Conservation (phyloP, 2,329 filamentous ascomycete species). For the Pyrenochaeta sp. region DNA sequence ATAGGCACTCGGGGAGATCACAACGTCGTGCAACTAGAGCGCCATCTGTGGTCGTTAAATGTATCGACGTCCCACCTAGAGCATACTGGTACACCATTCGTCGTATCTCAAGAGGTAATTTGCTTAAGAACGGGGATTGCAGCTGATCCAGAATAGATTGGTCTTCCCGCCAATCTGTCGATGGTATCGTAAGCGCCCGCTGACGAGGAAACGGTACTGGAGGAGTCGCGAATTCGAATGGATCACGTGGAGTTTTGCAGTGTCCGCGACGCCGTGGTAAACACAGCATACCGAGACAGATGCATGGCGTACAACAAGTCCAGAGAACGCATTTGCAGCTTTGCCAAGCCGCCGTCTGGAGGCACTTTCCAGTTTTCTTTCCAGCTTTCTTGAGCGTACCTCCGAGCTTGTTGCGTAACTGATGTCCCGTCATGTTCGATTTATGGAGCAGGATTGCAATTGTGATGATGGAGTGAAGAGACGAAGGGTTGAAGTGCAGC, state of each 20-base stretch:
- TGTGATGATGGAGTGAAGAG: not conserved
- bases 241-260: not conserved
- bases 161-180: conserved; percentile 5
- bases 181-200: conserved; percentile 21
- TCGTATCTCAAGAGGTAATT: conserved; percentile 30
- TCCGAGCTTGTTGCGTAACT: conserved; percentile 11
- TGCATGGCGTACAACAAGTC: conserved; percentile 24
- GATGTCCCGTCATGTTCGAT: conserved; percentile 7
- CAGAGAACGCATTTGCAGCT: conserved; percentile 24
- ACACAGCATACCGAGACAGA: conserved; percentile 20
- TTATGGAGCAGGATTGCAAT: not conserved
- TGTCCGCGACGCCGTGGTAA: conserved; percentile 1
- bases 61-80: conserved; percentile 19
- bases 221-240: conserved; percentile 3
- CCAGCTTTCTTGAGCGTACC: conserved; percentile 15
- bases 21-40: conserved; percentile 17
- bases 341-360: conserved; percentile 13
- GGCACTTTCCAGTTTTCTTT: conserved; percentile 9
- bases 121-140: conserved; percentile 26
- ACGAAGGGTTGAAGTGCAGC: not conserved
- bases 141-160: conserved; percentile 23
- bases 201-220: conserved; percentile 23
- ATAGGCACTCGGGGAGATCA: not conserved
- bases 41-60: conserved; percentile 14
- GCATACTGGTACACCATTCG: conserved; percentile 26